These are phyloP conservation scores for Penicillium steckii DNA, from an alignment of 495 filamentous ascomycete genomes.

Conservation along the genomic window DNA sequence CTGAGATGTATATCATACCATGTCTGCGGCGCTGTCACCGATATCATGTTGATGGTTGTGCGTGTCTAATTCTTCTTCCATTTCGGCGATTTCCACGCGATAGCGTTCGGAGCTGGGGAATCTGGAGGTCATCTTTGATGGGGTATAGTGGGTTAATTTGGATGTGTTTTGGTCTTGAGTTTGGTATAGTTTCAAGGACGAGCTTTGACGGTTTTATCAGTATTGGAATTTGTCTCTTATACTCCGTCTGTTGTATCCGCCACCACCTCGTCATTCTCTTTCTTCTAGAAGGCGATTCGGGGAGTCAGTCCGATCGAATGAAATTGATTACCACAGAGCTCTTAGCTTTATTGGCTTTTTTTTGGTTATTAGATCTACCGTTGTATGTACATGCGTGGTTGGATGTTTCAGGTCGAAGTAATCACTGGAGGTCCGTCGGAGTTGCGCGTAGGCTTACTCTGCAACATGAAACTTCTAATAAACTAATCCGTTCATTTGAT, in stretches of 20 bases:
- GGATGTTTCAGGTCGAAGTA: background rate
- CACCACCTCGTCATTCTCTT: slow-evolving; percentile 18
- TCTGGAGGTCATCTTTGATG: slow-evolving; percentile 2
- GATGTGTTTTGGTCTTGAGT: background rate
- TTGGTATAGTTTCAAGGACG: background rate
- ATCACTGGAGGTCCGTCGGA: background rate
- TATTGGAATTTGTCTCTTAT: background rate
- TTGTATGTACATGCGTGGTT: background rate
- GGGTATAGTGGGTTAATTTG: background rate
- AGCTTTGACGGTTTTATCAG: too few relatives aligned
- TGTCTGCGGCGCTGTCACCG: background rate
- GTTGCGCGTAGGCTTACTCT: background rate
- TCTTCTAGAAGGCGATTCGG: slow-evolving; percentile 8
- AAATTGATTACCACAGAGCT: background rate
- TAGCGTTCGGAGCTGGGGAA: slow-evolving; percentile 5
- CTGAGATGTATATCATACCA: background rate
- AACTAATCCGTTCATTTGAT: too few relatives aligned
- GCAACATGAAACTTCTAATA: background rate
- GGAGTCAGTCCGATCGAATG: background rate
- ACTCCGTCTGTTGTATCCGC: slow-evolving; percentile 8
- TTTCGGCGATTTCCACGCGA: slow-evolving; percentile 6
- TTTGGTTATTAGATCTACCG: background rate
- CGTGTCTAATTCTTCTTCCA: slow-evolving; percentile 5
- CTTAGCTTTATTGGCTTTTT: background rate
- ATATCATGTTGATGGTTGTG: slow-evolving; percentile 2